Conservation (phyloP, 2,329 filamentous ascomycete genomes). For the Akanthomyces lecanii region DNA sequence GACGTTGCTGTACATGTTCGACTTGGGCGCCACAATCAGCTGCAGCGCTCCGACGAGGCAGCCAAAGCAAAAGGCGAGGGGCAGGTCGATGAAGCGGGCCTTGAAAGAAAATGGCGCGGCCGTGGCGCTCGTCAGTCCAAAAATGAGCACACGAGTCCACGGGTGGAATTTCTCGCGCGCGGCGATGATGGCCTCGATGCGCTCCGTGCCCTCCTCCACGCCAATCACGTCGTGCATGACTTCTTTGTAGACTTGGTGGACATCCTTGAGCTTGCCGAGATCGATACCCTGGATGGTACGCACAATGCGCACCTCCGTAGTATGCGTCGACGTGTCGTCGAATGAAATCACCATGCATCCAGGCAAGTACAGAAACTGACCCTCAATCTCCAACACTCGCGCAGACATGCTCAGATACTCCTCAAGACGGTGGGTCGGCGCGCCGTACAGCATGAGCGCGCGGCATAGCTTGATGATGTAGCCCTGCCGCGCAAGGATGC, state of each 20-base stretch:
- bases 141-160: constrained; percentile 56
- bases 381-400: constrained; percentile 77
- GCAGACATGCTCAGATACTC: constrained; percentile 86
- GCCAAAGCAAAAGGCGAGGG: constrained; percentile 66
- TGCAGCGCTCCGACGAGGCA: constrained; percentile 67
- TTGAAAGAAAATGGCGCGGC: constrained; percentile 74
- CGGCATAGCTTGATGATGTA: constrained; percentile 82
- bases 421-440: constrained; percentile 84
- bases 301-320: constrained; percentile 63
- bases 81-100: constrained; percentile 67
- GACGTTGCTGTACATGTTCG: constrained; percentile 63
- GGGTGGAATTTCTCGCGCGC: constrained; percentile 50
- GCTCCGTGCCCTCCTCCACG: constrained; percentile 52
- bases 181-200: constrained; percentile 52
- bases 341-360: constrained; percentile 93
- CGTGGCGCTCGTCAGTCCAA: constrained; percentile 66
- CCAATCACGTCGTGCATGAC: constrained; percentile 57
- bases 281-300: constrained; percentile 55
- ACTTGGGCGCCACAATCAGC: constrained; percentile 63
- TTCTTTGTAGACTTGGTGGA: constrained; percentile 61
- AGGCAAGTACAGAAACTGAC: constrained; percentile 83
- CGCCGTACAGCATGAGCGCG: constrained; percentile 81
- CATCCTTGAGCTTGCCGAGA: constrained; percentile 57
- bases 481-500: constrained; percentile 70
- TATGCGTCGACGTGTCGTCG: constrained; percentile 63